Evolutionary conservation across 2,329 filamentous ascomycete genomes (phyloP).

Genomic region (Grosmannia serpens): DNA sequence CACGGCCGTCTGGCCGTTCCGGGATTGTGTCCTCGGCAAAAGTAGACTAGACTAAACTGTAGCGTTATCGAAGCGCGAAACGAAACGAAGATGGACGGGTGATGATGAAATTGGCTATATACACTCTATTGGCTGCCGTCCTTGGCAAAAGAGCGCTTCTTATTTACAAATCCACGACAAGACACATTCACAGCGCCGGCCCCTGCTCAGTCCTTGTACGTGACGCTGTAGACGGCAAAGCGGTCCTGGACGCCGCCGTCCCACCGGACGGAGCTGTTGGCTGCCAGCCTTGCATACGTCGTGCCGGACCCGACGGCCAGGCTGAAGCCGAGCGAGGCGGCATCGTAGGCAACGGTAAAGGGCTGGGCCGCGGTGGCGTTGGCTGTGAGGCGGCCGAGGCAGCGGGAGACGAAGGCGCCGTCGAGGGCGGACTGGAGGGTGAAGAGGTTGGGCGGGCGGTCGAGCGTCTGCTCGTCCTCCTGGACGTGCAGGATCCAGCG

Average conservation of each 20-base stretch:
- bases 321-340: neutral
- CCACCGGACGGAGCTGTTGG: neutral
- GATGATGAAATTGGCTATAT: too few relatives aligned
- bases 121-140: too few relatives aligned
- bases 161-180: too few relatives aligned
- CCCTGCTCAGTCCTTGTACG: neutral
- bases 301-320: neutral
- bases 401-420: constrained; percentile 5
- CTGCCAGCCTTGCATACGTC: neutral
- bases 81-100: too few relatives aligned
- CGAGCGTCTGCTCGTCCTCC: neutral
- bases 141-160: neutral
- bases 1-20: neutral
- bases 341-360: constrained; percentile 4
- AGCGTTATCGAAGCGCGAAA: too few relatives aligned
- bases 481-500: constrained; percentile 29
- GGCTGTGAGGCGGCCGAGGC: neutral
- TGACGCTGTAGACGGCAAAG: constrained; percentile 2
- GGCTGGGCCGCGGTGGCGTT: neutral
- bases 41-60: too few relatives aligned
- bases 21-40: too few relatives aligned
- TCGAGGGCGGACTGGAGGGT: constrained; percentile 8
- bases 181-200: neutral
- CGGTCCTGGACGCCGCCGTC: neutral
- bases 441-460: neutral